phyloP scores from a whole-genome alignment of 805 yeast species.

The Saccharomycopsis selenospora region DNA sequence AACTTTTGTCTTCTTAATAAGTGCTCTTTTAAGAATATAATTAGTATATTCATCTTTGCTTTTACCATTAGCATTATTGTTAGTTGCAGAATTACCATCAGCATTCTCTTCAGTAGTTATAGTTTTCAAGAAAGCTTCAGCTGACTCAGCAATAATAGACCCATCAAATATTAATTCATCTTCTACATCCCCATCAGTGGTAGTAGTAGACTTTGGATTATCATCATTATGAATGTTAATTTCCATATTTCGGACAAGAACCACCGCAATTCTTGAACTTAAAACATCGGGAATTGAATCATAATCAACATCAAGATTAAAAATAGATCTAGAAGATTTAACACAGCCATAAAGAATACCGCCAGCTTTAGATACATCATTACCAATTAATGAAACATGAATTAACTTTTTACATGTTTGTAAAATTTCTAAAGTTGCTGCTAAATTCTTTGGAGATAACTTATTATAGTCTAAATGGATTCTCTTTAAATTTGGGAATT shows the following conservation, averaged over 20 bases:
- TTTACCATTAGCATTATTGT: too few relatives aligned
- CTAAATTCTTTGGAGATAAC: slow-evolving; percentile 47
- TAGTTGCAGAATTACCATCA: slow-evolving; percentile 24
- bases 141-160: slow-evolving; percentile 63
- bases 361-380: slow-evolving; percentile 47
- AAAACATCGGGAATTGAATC: slow-evolving; percentile 53
- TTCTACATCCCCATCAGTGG: slow-evolving; percentile 30
- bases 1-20: slow-evolving; percentile 35
- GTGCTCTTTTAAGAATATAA: slow-evolving; percentile 33
- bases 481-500: slow-evolving; percentile 55
- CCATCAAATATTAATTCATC: slow-evolving; percentile 74
- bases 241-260: slow-evolving; percentile 80
- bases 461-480: slow-evolving; percentile 67
- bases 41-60: slow-evolving; percentile 34
- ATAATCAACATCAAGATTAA: slow-evolving; percentile 61
- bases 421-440: slow-evolving; percentile 56
- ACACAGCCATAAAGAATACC: slow-evolving; percentile 64
- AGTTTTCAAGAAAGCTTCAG: slow-evolving; percentile 52
- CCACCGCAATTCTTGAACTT: slow-evolving; percentile 66
- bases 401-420: slow-evolving; percentile 60
- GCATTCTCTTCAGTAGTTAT: slow-evolving; percentile 23
- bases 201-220: slow-evolving; percentile 23
- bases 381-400: slow-evolving; percentile 64
- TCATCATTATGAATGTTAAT: slow-evolving; percentile 37
- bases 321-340: slow-evolving; percentile 56